Base-by-base conservation (phyloP, 208 protist species). In the Crithidia bombi region DNA sequence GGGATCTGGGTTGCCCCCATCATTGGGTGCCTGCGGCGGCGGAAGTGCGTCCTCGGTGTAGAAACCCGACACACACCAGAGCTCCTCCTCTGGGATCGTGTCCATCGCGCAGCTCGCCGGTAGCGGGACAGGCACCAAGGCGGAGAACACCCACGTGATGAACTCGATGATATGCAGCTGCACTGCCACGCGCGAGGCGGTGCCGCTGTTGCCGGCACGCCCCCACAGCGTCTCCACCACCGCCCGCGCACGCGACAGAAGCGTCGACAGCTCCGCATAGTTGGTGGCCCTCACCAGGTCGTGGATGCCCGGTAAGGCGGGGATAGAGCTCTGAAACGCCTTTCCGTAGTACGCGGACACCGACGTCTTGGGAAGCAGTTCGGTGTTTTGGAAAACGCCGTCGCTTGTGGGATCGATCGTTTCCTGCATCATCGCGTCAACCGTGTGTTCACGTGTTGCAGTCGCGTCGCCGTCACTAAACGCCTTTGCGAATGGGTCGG, bases 101-200 rank as follows among this genome's bases (percentile, higher is more conserved):
- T 75, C 65, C 32, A 59, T 25, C 21, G 28, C 11, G 36, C 47
- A 54, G 69, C 41, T 61, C 46, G 30, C 56, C 11, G 65, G 79
- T 44, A 66, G 43, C 25, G 90, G 90, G 11, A 93, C 65, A 0
- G 90, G 87, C 11, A 95, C 70, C 23, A 90, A 59, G 6, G 69
- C 65, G 23, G 77, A 65, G 72, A 93, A 89, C 11, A 86, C 39
- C 80, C 77, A 89, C 38, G 83, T 82, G 72, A 94, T 91, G 65
- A 86, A 61, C 61, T 87, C 83, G 57, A 91, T 87, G 36, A 89
- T 84, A 55, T 93, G 80, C 80, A 91, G 75, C 65, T 91, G 85
- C n/a, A 91, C 69, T 5, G 85, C 87, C 11, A 93, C 82, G 14
- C 87, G 81, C 32, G 84, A 90, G 44, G 85, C 71, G 9, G 87